Base-by-base conservation (phyloP, 2,329 filamentous ascomycete genomes). In the Plectosphaerella cucumerina region DNA sequence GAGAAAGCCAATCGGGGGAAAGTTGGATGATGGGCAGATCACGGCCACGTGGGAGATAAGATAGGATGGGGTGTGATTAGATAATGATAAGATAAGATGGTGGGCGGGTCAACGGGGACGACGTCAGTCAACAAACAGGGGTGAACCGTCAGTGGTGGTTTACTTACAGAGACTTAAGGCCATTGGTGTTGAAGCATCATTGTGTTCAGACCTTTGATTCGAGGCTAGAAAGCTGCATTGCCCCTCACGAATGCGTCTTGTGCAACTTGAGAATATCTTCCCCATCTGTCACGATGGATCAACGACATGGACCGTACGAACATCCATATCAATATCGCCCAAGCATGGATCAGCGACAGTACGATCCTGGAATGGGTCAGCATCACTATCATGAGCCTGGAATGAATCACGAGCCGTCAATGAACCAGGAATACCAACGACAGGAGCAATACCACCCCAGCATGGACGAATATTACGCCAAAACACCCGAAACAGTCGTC, bases 61-160 rank as follows among this genome's bases (percentile, higher is more conserved):
- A 42, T 42, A 18, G 39, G 39, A 42, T 17, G 17, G 39, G n/a
- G n/a, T 18, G 39, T 8, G 26, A 31, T 31, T 31, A 31, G 26
- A 31, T 31, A 10, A 12, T 35, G 44, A 47, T 47, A 35, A 47
- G 44, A 47, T 47, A 47, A 47, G 31, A 4, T 20, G 33, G 35
- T 47, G 20, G 33, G 20, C 37, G 23, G 33, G 23, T 18, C 45
- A 47, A 47, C 45, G 12, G 14, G 33, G n/a, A 10, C 5, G 33
- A 23, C 31, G 20, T 22, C 34, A 47, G 45, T 37, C 45, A 47
- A 47, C 45, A 47, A 47, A 47, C 31, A 33, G 14, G 35, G 35
- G 35, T 5, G 35, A 11, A 31, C 4, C 4, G 12, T 31, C 12
- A 11, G 26, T 8, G 26, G 12, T 3, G 26, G 26, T 31, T 8